A percentile compares a stretch with the other conserved stretches of the same genome.
Evolutionary conservation across 1,139 yeast species (phyloP).

Genomic region (Kazachstania sp.): DNA sequence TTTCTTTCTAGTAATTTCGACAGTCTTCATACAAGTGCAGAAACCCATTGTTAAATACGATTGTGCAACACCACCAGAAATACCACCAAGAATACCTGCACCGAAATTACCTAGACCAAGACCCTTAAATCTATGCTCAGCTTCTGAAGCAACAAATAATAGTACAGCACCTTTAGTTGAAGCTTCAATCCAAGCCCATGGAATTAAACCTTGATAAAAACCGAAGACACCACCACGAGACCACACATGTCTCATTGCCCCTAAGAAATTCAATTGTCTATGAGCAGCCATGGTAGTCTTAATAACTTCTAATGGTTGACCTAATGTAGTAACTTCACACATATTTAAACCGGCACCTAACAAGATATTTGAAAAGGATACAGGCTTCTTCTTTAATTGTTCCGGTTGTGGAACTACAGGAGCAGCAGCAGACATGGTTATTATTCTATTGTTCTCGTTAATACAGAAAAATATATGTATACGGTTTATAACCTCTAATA

Average conservation of each 20-base stretch:
- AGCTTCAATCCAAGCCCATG: constrained; percentile 99
- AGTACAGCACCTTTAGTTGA: constrained; percentile 98
- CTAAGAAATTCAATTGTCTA: constrained; percentile 57
- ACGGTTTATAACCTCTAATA: too few species aligned
- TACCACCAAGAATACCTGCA: constrained; percentile 92
- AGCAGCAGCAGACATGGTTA: background rate
- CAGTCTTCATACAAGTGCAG: constrained; percentile 97
- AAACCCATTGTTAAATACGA: constrained; percentile 95
- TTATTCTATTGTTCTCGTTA: background rate
- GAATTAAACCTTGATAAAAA: constrained; percentile 93
- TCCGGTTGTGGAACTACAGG: constrained; percentile 1
- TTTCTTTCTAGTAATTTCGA: constrained; percentile 86
- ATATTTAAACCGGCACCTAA: constrained; percentile 90
- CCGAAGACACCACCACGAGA: constrained; percentile 87
- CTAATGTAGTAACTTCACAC: constrained; percentile 89
- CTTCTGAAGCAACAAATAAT: constrained; percentile 84
- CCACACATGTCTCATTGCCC: constrained; percentile 73
- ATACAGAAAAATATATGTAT: background rate
- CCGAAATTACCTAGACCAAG: constrained; percentile 64
- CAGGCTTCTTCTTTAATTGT: constrained; percentile 59
- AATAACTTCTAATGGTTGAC: constrained; percentile 92
- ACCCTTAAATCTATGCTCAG: constrained; percentile 64
- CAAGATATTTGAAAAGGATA: constrained; percentile 79
- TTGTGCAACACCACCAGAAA: constrained; percentile 85
- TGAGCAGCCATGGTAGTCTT: constrained; percentile 99